Percentiles rank a stretch among this genome's conserved stretches.
phyloP scores from a whole-genome alignment of 106 monocot genomes.

The Allium sativum region DNA sequence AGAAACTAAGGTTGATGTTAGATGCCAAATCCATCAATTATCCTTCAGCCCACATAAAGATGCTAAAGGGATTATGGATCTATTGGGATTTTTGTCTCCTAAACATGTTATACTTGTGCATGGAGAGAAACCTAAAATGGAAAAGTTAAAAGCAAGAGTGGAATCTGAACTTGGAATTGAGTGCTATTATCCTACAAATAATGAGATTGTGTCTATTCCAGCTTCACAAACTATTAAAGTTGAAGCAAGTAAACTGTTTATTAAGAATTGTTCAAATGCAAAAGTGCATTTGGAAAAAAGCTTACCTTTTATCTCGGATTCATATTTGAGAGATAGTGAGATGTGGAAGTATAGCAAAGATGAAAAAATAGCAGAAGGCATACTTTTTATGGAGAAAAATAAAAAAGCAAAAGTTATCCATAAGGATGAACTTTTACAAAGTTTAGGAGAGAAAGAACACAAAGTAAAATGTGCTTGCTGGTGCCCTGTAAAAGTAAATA shows the following conservation, averaged over 20 bases:
- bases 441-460: slow-evolving; percentile 34
- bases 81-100: no score
- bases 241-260: slow-evolving; percentile 33
- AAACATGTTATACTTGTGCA: no score
- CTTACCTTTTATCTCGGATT: slow-evolving; percentile 1
- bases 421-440: slow-evolving; percentile 44
- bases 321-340: no score
- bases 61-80: slow-evolving; percentile 98
- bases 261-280: slow-evolving; percentile 18
- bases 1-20: no score
- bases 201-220: slow-evolving; percentile 47
- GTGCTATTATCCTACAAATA: slow-evolving; percentile 72
- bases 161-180: slow-evolving; percentile 61
- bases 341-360: no score
- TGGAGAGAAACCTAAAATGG: slow-evolving; percentile 94
- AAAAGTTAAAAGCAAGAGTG: slow-evolving; percentile 56
- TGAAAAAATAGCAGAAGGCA: slow-evolving; percentile 44
- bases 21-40: no score
- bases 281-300: neutral
- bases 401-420: slow-evolving; percentile 49
- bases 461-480: slow-evolving; percentile 35
- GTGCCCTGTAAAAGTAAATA: slow-evolving; percentile 24
- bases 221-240: slow-evolving; percentile 37
- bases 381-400: slow-evolving; percentile 76
- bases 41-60: slow-evolving; percentile 91